A percentile compares a stretch with the other conserved stretches of the same genome.
Evolutionary conservation across 202 grass and related monocot species (phyloP).

Genomic region (Panicum virgatum): DNA sequence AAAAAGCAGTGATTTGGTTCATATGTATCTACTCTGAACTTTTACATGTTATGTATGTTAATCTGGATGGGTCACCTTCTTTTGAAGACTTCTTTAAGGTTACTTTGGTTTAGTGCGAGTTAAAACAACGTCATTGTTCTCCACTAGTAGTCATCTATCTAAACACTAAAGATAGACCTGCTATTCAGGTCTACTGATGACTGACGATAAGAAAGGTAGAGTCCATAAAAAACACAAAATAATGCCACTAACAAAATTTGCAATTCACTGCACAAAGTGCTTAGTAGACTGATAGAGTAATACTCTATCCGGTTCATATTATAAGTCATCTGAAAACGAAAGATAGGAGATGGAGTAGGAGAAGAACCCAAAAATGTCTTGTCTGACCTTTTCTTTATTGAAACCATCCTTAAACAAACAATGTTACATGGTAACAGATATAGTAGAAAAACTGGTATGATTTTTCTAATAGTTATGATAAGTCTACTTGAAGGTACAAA

Average conservation of each 20-base stretch:
- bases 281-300: not conserved
- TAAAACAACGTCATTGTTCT: constrained; percentile 24
- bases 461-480: constrained; percentile 24
- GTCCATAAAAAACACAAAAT: constrained; percentile 13
- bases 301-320: constrained; percentile 26
- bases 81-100: constrained; percentile 33
- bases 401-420: not conserved
- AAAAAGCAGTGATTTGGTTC: not conserved
- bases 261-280: constrained; percentile 13
- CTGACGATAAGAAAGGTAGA: constrained; percentile 25
- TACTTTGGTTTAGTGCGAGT: constrained; percentile 41
- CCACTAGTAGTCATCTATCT: constrained; percentile 22
- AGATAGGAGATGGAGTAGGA: not conserved
- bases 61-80: constrained; percentile 16
- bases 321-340: constrained; percentile 2
- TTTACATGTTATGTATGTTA: not conserved
- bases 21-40: constrained; percentile 4
- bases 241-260: constrained; percentile 8
- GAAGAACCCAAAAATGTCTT: not conserved
- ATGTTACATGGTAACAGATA: not conserved
- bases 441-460: not conserved
- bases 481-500: constrained; percentile 28
- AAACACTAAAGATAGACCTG: constrained; percentile 41
- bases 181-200: constrained; percentile 30
- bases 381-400: not conserved